A percentile compares a stretch with the other conserved stretches of the same genome.
Evolutionary conservation across 2,329 filamentous ascomycete genomes (phyloP).

Genomic region (Penicillium sp.): DNA sequence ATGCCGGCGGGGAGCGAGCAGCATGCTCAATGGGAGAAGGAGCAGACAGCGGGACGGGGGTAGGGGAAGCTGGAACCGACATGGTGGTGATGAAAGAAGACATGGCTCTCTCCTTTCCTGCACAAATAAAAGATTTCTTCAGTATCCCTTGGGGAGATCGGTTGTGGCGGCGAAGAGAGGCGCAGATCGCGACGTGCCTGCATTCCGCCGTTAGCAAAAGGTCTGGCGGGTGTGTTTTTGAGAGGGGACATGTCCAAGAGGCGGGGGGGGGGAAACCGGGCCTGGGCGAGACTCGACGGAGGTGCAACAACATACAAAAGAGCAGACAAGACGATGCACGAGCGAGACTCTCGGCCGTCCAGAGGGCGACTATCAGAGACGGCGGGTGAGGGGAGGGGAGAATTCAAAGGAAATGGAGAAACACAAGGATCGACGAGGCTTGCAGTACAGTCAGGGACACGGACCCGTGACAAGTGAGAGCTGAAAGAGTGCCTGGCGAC

Average conservation of each 20-base stretch:
- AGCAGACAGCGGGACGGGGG: constrained; percentile 26
- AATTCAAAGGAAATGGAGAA: background rate
- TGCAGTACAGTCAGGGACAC: no score
- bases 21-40: constrained; percentile 24
- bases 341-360: no score
- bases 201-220: constrained; percentile 20
- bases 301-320: no score
- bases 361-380: no score
- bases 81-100: constrained; percentile 76
- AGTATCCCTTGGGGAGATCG: constrained; percentile 9
- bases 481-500: no score
- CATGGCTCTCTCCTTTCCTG: constrained; percentile 43
- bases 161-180: constrained; percentile 14
- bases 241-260: background rate
- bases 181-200: constrained; percentile 21
- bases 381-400: background rate
- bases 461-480: no score
- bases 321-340: no score
- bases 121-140: constrained; percentile 2
- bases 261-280: no score
- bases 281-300: no score
- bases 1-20: constrained; percentile 14
- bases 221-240: background rate
- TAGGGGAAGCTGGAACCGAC: constrained; percentile 52
- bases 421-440: background rate